phyloP scores from a whole-genome alignment of 2,329 filamentous ascomycete genomes.

The Lecanoromycetidae sp. region DNA sequence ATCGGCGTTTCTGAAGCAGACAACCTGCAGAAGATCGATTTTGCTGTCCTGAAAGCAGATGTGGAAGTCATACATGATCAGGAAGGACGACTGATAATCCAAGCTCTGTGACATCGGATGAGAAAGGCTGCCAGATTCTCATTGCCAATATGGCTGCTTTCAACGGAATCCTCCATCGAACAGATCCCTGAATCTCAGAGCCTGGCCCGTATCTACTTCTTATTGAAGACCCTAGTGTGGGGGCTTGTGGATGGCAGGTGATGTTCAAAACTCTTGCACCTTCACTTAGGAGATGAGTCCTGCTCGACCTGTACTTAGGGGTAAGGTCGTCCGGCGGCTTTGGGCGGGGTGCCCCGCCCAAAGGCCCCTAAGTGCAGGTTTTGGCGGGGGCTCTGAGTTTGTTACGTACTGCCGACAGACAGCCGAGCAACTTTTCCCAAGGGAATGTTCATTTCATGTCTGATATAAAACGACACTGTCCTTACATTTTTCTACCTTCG shows the following conservation, averaged over 20 bases:
- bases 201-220: background rate
- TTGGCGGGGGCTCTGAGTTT: constrained; percentile 31
- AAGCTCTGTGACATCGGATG: background rate
- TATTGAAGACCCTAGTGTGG: background rate
- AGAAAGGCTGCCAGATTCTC: too few species aligned
- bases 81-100: background rate
- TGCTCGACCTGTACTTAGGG: constrained; percentile 39
- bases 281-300: constrained; percentile 24
- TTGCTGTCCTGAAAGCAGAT: background rate
- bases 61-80: background rate
- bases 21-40: background rate
- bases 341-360: background rate
- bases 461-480: too few species aligned
- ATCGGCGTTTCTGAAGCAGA: background rate
- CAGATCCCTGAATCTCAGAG: background rate
- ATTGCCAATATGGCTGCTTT: too few species aligned
- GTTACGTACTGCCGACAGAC: constrained; percentile 6
- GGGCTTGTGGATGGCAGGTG: background rate
- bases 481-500: too few species aligned
- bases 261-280: constrained; percentile 18
- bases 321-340: constrained; percentile 23
- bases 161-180: background rate
- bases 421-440: background rate
- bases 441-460: constrained; percentile 8
- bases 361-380: constrained; percentile 35